phyloP scores from a whole-genome alignment of 805 yeast species.

The Myxozyma sirexii region DNA sequence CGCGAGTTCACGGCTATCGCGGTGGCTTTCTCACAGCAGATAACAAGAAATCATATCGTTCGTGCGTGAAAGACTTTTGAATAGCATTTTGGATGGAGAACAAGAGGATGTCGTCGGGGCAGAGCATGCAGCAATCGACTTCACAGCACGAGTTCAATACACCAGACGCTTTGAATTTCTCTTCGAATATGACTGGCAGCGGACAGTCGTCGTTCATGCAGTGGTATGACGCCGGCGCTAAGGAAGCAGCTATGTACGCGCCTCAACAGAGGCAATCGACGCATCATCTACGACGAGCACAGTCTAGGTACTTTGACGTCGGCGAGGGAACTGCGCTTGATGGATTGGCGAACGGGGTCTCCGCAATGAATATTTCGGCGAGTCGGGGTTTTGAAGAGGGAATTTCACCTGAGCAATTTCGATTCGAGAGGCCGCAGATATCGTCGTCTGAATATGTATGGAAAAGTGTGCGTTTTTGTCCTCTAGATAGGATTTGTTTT shows the following conservation, averaged over 20 bases:
- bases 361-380: constrained; percentile 8
- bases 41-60: too few relatives aligned
- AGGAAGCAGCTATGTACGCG: not conserved
- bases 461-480: not conserved
- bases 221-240: constrained; percentile 2
- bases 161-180: too few relatives aligned
- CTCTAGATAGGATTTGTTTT: too few relatives aligned
- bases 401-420: too few relatives aligned
- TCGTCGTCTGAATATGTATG: constrained; percentile 14
- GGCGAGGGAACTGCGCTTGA: not conserved
- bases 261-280: not conserved
- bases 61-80: too few relatives aligned
- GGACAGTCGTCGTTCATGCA: not conserved
- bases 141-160: not conserved
- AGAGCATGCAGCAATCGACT: not conserved
- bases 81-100: too few relatives aligned
- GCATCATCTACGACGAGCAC: constrained; percentile 18
- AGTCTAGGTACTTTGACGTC: constrained; percentile 26
- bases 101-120: too few relatives aligned
- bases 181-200: not conserved
- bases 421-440: not conserved
- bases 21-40: too few relatives aligned
- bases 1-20: too few relatives aligned
- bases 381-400: too few relatives aligned
- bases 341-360: constrained; percentile 12